Evolutionary conservation across 768 basidiomycete genomes (phyloP).

Genomic region (Leucocoprinus birnbaumii): DNA sequence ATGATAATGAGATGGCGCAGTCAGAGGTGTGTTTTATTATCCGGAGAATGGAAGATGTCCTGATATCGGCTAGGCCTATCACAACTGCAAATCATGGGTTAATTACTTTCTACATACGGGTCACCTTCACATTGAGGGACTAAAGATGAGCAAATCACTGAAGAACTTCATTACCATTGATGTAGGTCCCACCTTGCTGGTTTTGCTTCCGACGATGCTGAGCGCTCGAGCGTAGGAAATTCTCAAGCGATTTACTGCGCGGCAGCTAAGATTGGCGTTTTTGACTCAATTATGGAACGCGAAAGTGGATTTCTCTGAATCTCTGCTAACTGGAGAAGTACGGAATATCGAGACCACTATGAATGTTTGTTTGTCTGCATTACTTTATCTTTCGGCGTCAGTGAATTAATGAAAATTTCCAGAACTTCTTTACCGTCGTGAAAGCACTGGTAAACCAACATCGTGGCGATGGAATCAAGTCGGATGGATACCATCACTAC

Average conservation of each 20-base stretch:
- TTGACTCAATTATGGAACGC: conserved; percentile 89
- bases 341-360: conserved; percentile 78
- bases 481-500: conserved; percentile 65
- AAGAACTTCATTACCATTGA: conserved; percentile 99
- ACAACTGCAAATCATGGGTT: conserved; percentile 90
- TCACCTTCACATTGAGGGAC: conserved; percentile 95
- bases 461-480: conserved; percentile 40
- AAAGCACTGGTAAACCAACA: conserved; percentile 74
- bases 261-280: conserved; percentile 91
- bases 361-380: conserved; percentile 55
- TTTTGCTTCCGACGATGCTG: conserved; percentile 2
- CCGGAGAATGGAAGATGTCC: conserved; percentile 8
- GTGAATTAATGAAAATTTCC: conserved; percentile 11
- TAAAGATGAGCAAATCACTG: conserved; percentile 99
- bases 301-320: conserved; percentile 92
- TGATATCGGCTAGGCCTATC: conserved; percentile 68
- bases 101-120: conserved; percentile 99
- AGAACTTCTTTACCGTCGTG: conserved; percentile 94
- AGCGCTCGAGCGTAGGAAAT: conserved; percentile 63
- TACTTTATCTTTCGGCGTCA: background rate
- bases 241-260: conserved; percentile 73
- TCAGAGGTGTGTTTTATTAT: conserved; percentile 63
- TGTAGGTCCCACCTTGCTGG: conserved; percentile 41
- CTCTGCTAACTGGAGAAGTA: conserved; percentile 86
- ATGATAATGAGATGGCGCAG: conserved; percentile 98